Base-by-base conservation (phyloP, 768 basidiomycete species). In the Termitomyces eurrhizus region DNA sequence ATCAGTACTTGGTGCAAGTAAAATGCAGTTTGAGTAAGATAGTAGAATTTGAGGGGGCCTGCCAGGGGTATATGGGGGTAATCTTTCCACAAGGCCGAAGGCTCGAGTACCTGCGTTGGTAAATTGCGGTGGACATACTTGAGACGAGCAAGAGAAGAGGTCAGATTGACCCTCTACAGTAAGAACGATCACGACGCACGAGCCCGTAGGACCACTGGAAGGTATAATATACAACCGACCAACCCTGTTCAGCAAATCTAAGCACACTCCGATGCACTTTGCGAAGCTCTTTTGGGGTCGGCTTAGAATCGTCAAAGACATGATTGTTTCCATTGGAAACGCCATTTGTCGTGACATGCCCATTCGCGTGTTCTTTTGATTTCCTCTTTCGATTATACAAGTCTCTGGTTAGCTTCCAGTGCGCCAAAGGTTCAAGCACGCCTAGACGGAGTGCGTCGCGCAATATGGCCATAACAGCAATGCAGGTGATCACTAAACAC, bases 171-270 rank as follows among this genome's bases (percentile, higher is more conserved):
- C 37, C 4, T 48, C 64, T 58, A 37, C 49, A 33, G 35, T 62
- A 55, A 55, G 48, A 44, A 55, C 26, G 63, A 63, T 58, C 63
- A 61, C 24, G n/a, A 87, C 95, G 73, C 70, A 96, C 96, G 64
- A 93, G 65, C 33, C 96, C 96, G 71, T 86, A 86, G 24, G 73
- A 73, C 83, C 90, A 96, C 65, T 88, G 90, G 1, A 83, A 58
- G 44, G 84, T 76, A 69, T 92, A 94, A 73, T 96, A 98, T 52
- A 92, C 73, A 49, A 87, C 80, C 39, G 85, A 86, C 92, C 94
- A 98, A 59, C 93, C 91, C 75, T 99, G 97, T 72, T 99, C 97
- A 3, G 93, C 92, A 69, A 98, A 98, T 66, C 97, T 80, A 49
- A 91, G 71, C 45, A 94, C 87, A 62, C 85, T 87, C 68, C 89